Conservation (phyloP, 1,284 basidiomycete genomes). For the Cystobasidium slooffiae region DNA sequence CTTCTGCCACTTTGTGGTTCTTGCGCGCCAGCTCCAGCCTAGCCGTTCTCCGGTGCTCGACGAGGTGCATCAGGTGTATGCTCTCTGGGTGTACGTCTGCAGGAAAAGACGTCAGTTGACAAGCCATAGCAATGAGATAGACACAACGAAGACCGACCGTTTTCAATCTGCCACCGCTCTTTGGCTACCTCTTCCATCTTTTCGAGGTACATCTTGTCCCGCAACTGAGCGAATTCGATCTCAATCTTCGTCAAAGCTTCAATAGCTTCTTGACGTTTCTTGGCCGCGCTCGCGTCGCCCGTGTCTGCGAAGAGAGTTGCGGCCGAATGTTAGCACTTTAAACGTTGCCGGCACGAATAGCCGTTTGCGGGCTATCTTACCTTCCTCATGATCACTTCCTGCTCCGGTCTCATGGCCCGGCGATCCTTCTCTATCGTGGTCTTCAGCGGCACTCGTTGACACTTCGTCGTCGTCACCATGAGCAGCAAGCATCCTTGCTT, state of each 20-base stretch:
- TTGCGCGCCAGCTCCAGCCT: constrained; percentile 56
- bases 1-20: constrained; percentile 66
- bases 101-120: constrained; percentile 2
- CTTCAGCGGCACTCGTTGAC: constrained; percentile 21
- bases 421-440: constrained; percentile 21
- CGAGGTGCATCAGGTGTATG: constrained; percentile 67
- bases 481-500: constrained; percentile 23
- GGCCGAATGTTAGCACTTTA: background rate
- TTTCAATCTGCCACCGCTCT: constrained; percentile 63
- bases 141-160: constrained; percentile 56
- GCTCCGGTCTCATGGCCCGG: constrained; percentile 31
- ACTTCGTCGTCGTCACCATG: constrained; percentile 27
- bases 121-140: background rate
- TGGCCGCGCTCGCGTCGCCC: constrained; percentile 23
- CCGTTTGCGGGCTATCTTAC: background rate
- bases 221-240: constrained; percentile 63
- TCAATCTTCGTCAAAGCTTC: constrained; percentile 63
- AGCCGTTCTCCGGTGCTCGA: constrained; percentile 56
- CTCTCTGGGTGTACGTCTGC: constrained; percentile 80
- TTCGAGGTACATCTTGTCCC: constrained; percentile 64
- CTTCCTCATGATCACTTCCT: constrained; percentile 41
- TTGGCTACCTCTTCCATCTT: constrained; percentile 62
- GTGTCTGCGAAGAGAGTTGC: background rate
- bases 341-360: background rate
- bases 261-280: constrained; percentile 59